phyloP scores from a whole-genome alignment of 345 rosid species.

The Durio zibethinus region DNA sequence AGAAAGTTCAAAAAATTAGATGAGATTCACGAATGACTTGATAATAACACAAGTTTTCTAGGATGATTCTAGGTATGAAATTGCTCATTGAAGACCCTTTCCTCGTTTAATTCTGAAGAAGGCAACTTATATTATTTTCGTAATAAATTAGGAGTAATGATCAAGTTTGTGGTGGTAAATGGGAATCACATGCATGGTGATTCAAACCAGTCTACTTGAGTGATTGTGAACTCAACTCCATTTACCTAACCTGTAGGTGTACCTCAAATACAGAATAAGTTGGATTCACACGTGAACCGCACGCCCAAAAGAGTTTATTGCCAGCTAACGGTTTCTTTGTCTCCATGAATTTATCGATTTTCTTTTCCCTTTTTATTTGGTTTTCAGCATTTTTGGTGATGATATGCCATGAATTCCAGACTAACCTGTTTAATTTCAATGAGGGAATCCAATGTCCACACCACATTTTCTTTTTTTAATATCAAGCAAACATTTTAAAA shows the following conservation, averaged over 20 bases:
- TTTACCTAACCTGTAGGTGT: background rate
- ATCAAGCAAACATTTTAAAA: too few relatives aligned
- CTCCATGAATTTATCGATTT: background rate
- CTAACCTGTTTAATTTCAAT: background rate
- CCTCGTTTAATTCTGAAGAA: background rate
- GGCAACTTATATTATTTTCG: too few relatives aligned
- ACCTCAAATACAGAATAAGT: background rate
- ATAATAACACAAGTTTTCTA: background rate
- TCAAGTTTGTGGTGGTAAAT: slow-evolving; percentile 5
- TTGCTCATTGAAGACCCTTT: background rate
- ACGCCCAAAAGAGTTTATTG: slow-evolving; percentile 1
- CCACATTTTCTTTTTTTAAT: background rate
- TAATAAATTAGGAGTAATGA: too few relatives aligned
- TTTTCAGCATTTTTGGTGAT: background rate
- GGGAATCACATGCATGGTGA: slow-evolving; percentile 32
- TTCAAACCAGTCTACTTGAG: background rate
- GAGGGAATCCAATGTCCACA: background rate
- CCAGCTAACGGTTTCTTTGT: background rate
- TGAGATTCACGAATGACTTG: background rate
- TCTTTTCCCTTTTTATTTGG: background rate
- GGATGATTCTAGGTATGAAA: background rate
- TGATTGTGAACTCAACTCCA: background rate
- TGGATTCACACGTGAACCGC: slow-evolving; percentile 26
- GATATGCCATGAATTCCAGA: background rate
- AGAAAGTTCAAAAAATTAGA: background rate